These are phyloP conservation scores for Logfia minima DNA, from an alignment of 129 eudicot genomes.

Conservation along the genomic window DNA sequence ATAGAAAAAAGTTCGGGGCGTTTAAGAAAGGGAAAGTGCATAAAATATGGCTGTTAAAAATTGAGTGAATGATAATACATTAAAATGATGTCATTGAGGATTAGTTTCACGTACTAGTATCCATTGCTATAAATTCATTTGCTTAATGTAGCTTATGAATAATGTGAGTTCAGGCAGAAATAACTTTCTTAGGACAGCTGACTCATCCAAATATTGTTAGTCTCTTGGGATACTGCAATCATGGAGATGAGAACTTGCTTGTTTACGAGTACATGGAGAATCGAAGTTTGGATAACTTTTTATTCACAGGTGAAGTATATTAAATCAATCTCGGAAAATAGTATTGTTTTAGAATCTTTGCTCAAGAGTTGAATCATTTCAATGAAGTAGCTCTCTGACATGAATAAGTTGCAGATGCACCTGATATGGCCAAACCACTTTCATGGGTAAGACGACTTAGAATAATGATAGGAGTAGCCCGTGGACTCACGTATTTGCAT, in stretches of 20 bases:
- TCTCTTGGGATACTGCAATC: constrained; percentile 38
- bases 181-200: constrained; percentile 7
- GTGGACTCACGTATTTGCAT: constrained; percentile 29
- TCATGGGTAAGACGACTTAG: constrained; percentile 26
- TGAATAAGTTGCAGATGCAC: constrained; percentile 11
- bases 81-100: too few species aligned
- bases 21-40: too few species aligned
- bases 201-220: constrained; percentile 32
- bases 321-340: background rate
- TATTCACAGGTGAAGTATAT: constrained; percentile 19
- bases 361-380: background rate
- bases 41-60: too few species aligned
- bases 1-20: too few species aligned
- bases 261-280: constrained; percentile 40
- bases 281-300: constrained; percentile 14
- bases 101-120: too few species aligned
- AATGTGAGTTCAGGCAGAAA: constrained; percentile 26
- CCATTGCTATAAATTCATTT: too few species aligned
- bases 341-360: background rate
- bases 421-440: constrained; percentile 8
- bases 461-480: constrained; percentile 34
- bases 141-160: too few species aligned
- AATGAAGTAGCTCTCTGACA: background rate
- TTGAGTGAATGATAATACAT: too few species aligned
- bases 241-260: constrained; percentile 23